These are phyloP conservation scores for Gracilariopsis chorda DNA, from an alignment of 23 red algal genomes.

Conservation along the genomic window DNA sequence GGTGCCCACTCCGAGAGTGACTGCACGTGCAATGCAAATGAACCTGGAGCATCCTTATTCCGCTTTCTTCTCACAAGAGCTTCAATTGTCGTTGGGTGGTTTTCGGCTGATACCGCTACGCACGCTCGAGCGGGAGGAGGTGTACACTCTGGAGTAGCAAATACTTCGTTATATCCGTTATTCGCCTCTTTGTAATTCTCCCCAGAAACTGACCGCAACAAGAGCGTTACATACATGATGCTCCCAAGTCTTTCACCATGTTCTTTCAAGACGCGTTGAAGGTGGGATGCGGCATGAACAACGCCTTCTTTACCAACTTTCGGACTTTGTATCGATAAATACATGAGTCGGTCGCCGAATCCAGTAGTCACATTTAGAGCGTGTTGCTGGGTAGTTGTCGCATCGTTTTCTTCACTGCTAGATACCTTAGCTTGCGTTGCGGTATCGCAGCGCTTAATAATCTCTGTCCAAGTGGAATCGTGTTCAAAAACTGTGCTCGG, in stretches of 20 bases:
- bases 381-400: neutral
- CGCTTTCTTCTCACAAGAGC: slow-evolving; percentile 47
- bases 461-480: neutral
- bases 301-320: slow-evolving; percentile 33
- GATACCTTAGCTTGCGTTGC: neutral
- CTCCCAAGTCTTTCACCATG: neutral
- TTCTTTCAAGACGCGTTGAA: slow-evolving; percentile 35
- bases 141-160: slow-evolving; percentile 43
- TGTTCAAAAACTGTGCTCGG: neutral
- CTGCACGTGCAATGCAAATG: slow-evolving; percentile 85
- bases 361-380: slow-evolving; percentile 23
- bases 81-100: slow-evolving; percentile 49
- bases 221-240: slow-evolving; percentile 36
- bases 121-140: slow-evolving; percentile 74
- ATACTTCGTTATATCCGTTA: slow-evolving; percentile 63
- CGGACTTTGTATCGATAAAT: slow-evolving; percentile 11
- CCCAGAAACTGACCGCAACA: slow-evolving; percentile 26
- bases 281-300: neutral
- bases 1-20: slow-evolving; percentile 96
- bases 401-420: neutral
- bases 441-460: neutral
- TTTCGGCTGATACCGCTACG: slow-evolving; percentile 39
- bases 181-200: slow-evolving; percentile 69
- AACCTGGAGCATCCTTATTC: neutral
- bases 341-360: slow-evolving; percentile 16